Base-by-base conservation (phyloP, 768 basidiomycete species). In the Cystofilobasidium ferigula region DNA sequence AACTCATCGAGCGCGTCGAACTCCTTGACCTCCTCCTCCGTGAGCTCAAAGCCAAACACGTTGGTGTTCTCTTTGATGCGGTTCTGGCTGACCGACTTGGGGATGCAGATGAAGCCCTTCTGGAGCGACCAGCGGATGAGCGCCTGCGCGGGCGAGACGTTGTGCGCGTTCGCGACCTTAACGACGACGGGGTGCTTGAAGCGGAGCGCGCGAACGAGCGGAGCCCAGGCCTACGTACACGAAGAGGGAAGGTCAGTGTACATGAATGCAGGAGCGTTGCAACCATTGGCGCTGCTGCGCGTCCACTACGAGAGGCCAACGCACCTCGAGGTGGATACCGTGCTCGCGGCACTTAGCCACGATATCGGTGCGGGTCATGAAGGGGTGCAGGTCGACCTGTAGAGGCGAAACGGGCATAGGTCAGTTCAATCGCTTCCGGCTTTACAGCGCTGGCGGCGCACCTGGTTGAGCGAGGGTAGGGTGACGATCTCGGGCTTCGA, bases 71-170 rank as follows among this genome's bases (percentile, higher is more conserved):
- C 74, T 22, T 70, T 64, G 63, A 81, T 79, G 9, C 80, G 73
- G 18, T 75, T 70, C 62, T 77, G 71, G 36, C 73, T 73, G 16
- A 77, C 77, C 18, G 78, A 78, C 70, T 81, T 81, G 38, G 81
- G 81, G 59, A 81, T 79, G 51, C 78, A 73, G 63, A 79, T 70
- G 72, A 75, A 79, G 28, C 74, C 74, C 79, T 86, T 85, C 74
- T 91, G 86, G n/a, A 91, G 75, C 14, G 83, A 85, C 89, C 91
- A 95, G 28, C 93, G 83, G 34, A 88, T 77, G 43, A 87, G 77
- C 57, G 89, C 77, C 72, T 95, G 92, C 22, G 89, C 78, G 20
- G 71, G 72, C 22, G 72, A 68, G 71, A 83, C 87, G 43, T 74
- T 71, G 72, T 86, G 83, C 73, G 82, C 84, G 47, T 79, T 70